Evolutionary conservation across 176 grass and related monocot genomes (phyloP).

Genomic region (Aegilops bicornis): DNA sequence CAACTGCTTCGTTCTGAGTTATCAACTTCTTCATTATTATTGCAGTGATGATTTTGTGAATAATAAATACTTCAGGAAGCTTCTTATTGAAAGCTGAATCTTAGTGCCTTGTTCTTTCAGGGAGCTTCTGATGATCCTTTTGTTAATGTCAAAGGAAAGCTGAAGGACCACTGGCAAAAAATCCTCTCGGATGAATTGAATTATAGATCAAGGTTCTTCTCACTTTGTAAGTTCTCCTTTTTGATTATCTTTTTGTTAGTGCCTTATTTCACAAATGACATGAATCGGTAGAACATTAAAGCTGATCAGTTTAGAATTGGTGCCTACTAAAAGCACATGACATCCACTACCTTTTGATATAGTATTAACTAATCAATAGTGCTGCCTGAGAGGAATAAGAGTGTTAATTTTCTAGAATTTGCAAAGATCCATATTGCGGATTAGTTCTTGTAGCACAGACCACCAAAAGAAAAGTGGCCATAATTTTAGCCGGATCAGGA

Average conservation of each 20-base stretch:
- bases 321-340: background rate
- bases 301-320: background rate
- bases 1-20: background rate
- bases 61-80: background rate
- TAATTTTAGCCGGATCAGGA: background rate
- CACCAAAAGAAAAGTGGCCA: background rate
- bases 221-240: conserved; percentile 58
- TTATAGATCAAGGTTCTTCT: conserved; percentile 58
- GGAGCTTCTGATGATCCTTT: conserved; percentile 27
- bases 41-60: background rate
- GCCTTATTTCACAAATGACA: background rate
- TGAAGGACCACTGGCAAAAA: conserved; percentile 62
- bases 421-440: background rate
- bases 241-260: background rate
- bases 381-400: background rate
- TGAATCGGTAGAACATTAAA: background rate
- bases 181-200: conserved; percentile 33
- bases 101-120: conserved; percentile 31
- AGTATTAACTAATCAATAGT: background rate
- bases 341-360: background rate
- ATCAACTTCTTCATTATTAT: background rate
- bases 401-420: background rate
- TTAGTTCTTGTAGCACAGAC: background rate
- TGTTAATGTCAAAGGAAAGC: conserved; percentile 43
- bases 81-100: too few relatives aligned